These are phyloP conservation scores for Trichoderma simmonsii DNA, from an alignment of 2,329 filamentous ascomycete species.

Conservation along the genomic window DNA sequence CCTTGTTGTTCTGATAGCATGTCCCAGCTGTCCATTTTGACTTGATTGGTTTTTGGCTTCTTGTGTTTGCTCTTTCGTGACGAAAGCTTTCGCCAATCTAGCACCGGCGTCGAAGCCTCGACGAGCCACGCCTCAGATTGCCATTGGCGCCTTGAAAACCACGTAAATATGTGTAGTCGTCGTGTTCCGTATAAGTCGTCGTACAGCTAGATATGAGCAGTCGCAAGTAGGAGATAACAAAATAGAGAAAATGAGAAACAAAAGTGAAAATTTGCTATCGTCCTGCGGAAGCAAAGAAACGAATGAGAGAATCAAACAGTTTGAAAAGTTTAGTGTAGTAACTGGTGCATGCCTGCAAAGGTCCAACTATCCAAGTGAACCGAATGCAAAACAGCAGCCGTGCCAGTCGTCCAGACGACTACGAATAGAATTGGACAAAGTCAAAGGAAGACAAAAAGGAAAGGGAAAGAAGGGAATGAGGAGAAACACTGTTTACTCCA, in stretches of 20 bases:
- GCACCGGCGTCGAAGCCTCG: slow-evolving; percentile 3
- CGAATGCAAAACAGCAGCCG: background rate
- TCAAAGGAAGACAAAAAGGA: background rate
- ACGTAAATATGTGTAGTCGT: background rate
- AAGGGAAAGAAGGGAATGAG: background rate
- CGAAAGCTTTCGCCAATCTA: background rate
- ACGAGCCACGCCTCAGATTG: slow-evolving; percentile 3
- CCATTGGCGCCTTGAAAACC: slow-evolving; percentile 7
- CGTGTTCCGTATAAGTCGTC: background rate
- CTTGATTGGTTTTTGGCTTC: slow-evolving; percentile 13
- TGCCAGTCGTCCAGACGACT: slow-evolving; percentile 17
- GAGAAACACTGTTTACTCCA: background rate
- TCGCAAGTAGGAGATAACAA: background rate
- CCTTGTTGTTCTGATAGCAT: slow-evolving; percentile 15
- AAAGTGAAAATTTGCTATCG: background rate
- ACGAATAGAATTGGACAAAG: background rate
- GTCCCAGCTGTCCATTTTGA: background rate
- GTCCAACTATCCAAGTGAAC: background rate
- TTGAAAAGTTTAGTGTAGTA: background rate
- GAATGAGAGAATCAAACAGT: background rate
- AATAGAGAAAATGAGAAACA: background rate
- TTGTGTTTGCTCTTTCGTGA: background rate
- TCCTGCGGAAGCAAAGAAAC: slow-evolving; percentile 8
- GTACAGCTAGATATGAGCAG: background rate
- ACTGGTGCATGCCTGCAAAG: background rate